Percentiles rank a stretch among this genome's conserved stretches.
phyloP scores from a whole-genome alignment of 208 protist species.

The Trypanosoma brucei region DNA sequence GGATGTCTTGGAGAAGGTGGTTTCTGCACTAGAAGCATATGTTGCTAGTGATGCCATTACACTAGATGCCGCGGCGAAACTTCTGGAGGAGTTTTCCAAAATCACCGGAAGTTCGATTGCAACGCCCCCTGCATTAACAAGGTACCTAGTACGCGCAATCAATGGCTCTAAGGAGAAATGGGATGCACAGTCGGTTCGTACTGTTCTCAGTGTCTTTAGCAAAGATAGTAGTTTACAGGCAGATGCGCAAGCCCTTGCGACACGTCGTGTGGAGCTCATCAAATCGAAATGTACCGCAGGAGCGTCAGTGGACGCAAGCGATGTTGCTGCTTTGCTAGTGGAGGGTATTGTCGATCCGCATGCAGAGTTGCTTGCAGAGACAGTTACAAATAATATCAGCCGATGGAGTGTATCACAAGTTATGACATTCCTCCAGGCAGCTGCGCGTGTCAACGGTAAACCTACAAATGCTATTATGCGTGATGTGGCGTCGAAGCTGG shows the following conservation, averaged over 20 bases:
- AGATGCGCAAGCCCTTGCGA: slow-evolving; percentile 21
- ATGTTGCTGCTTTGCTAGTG: slow-evolving; percentile 27
- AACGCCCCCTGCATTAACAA: slow-evolving; percentile 8
- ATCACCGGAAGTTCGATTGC: neutral
- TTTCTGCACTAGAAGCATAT: slow-evolving; percentile 10
- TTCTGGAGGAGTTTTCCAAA: slow-evolving; percentile 17
- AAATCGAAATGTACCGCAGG: slow-evolving; percentile 9
- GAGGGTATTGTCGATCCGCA: slow-evolving; percentile 26
- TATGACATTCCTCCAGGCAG: slow-evolving; percentile 27
- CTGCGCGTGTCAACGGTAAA: slow-evolving; percentile 15
- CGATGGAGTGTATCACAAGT: slow-evolving; percentile 36
- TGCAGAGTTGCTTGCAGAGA: slow-evolving; percentile 28
- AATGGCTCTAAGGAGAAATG: slow-evolving; percentile 23
- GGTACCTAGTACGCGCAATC: slow-evolving; percentile 19
- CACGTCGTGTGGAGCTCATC: slow-evolving; percentile 16
- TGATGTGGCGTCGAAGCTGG: slow-evolving; percentile 35
- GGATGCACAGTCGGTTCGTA: slow-evolving; percentile 18
- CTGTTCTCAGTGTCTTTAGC: slow-evolving; percentile 17
- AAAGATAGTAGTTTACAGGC: slow-evolving; percentile 12
- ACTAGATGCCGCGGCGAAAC: slow-evolving; percentile 14
- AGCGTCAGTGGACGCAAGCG: slow-evolving; percentile 17
- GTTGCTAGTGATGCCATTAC: slow-evolving; percentile 11
- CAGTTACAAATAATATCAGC: slow-evolving; percentile 18
- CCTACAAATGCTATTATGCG: slow-evolving; percentile 48
- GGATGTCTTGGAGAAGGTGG: neutral